phyloP scores from a whole-genome alignment of 2,329 filamentous ascomycete genomes.

The Tolypocladium cylindrosporum region DNA sequence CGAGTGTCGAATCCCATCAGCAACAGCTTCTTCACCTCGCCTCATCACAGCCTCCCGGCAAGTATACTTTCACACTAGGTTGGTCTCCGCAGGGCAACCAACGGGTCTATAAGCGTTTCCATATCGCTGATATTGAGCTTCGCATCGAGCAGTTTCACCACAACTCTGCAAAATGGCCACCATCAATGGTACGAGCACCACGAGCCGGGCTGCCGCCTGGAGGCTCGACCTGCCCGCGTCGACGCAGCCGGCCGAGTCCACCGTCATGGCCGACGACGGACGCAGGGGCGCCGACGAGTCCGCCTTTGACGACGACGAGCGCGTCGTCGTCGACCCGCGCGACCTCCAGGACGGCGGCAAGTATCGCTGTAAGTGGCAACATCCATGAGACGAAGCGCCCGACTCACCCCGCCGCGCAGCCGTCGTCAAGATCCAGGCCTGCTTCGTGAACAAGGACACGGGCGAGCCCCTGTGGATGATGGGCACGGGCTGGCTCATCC shows the following conservation, averaged over 20 bases:
- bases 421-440: not conserved
- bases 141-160: too few species aligned
- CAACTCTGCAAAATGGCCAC: not conserved
- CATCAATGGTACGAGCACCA: not conserved
- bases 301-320: not conserved
- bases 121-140: not conserved
- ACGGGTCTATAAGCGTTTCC: too few species aligned
- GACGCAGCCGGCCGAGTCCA: not conserved
- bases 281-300: not conserved
- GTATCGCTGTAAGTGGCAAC: not conserved
- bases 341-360: not conserved
- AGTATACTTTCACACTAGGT: not conserved
- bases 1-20: not conserved
- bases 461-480: slow-evolving; percentile 9
- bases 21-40: not conserved
- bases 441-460: not conserved
- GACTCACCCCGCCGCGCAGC: not conserved
- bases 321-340: not conserved
- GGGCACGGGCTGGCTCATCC: slow-evolving; percentile 13
- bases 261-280: not conserved
- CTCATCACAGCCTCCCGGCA: not conserved
- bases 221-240: not conserved
- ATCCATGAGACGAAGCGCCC: too few species aligned
- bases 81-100: too few species aligned
- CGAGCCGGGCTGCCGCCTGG: not conserved